Conservation (phyloP, 2,329 filamentous ascomycete genomes). For the Colletotrichum liriopes region DNA sequence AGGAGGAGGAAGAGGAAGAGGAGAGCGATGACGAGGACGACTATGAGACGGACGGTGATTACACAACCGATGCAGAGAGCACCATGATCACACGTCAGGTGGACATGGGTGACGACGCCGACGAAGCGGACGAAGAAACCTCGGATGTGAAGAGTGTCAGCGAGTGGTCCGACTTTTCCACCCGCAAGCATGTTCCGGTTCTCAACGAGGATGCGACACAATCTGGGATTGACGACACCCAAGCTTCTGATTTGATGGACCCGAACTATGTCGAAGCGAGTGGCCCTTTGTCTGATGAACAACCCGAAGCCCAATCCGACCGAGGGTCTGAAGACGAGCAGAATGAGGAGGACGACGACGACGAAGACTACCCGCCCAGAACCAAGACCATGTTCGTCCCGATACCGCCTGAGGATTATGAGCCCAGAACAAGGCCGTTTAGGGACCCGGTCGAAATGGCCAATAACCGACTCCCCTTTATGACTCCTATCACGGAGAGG, state of each 20-base stretch:
- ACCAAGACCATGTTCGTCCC: slow-evolving; percentile 81
- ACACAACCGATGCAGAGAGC: slow-evolving; percentile 89
- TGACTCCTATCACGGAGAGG: slow-evolving; percentile 98
- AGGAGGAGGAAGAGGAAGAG: slow-evolving; percentile 57
- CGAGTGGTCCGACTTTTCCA: slow-evolving; percentile 92
- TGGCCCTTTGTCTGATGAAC: slow-evolving; percentile 47
- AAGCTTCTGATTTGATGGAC: slow-evolving; percentile 58
- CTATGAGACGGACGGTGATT: slow-evolving; percentile 81
- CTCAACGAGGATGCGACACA: slow-evolving; percentile 52
- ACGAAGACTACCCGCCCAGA: slow-evolving; percentile 62
- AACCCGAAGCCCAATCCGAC: slow-evolving; percentile 46
- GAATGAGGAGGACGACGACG: slow-evolving; percentile 49
- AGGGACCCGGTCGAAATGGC: slow-evolving; percentile 85
- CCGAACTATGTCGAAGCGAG: slow-evolving; percentile 52
- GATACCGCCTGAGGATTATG: slow-evolving; percentile 88
- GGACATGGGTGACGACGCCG: slow-evolving; percentile 60
- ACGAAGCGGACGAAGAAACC: slow-evolving; percentile 64
- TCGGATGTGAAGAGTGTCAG: slow-evolving; percentile 77
- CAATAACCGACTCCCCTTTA: slow-evolving; percentile 94
- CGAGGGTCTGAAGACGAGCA: slow-evolving; percentile 46
- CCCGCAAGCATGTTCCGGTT: slow-evolving; percentile 78
- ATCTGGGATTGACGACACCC: slow-evolving; percentile 56
- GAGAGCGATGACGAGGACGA: slow-evolving; percentile 74
- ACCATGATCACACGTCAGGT: slow-evolving; percentile 83
- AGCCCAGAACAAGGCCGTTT: slow-evolving; percentile 84